Conservation (phyloP, 1,139 yeast genomes). For the Saccharomyces hybrid region DNA sequence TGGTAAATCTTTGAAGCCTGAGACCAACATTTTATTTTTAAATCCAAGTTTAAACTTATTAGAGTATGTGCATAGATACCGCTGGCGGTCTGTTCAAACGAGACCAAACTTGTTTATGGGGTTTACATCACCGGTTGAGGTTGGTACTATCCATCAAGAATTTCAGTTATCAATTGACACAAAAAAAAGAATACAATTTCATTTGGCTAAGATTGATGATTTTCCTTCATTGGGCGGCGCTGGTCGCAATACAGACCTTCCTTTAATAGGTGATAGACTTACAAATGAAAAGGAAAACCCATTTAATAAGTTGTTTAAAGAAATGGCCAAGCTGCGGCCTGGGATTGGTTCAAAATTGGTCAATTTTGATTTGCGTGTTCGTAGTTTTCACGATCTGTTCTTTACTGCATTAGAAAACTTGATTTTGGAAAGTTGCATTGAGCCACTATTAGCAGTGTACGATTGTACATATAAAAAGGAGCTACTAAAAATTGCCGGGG, state of each 20-base stretch:
- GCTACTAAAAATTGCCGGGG: constrained; percentile 38
- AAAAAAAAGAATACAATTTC: constrained; percentile 1
- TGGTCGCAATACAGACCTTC: neutral
- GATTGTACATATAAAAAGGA: constrained; percentile 63
- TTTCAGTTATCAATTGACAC: neutral
- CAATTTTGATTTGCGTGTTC: neutral
- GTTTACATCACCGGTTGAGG: constrained; percentile 6
- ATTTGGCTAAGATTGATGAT: neutral
- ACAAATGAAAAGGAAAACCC: constrained; percentile 25
- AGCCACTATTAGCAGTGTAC: constrained; percentile 64
- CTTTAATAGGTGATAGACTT: neutral
- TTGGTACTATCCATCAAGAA: neutral
- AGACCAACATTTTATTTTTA: constrained; percentile 55
- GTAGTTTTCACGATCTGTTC: neutral
- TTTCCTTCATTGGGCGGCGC: neutral
- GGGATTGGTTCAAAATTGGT: constrained; percentile 5
- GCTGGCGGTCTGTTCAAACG: constrained; percentile 44
- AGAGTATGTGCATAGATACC: constrained; percentile 38
- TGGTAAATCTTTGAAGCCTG: constrained; percentile 34
- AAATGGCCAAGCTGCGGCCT: constrained; percentile 18
- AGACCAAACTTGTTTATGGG: constrained; percentile 59
- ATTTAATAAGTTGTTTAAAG: constrained; percentile 33
- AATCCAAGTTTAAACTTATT: constrained; percentile 74
- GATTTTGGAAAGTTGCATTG: constrained; percentile 65
- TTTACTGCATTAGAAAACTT: constrained; percentile 46